Evolutionary conservation across 345 rosid genomes (phyloP).

Genomic region (Corchorus capsularis): DNA sequence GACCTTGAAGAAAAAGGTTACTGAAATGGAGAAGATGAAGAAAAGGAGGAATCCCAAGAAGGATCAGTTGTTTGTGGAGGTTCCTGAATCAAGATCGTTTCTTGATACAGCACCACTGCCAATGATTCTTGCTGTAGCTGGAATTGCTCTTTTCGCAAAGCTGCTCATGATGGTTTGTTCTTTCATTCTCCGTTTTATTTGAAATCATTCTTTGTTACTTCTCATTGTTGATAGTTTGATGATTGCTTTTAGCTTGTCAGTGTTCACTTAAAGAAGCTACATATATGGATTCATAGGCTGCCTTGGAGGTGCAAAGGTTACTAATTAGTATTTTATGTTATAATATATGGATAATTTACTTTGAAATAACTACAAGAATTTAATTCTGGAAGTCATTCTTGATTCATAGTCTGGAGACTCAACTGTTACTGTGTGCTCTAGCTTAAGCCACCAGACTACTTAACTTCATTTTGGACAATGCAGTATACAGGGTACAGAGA

Average conservation of each 20-base stretch:
- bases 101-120: conserved; percentile 83
- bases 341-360: background rate
- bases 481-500: background rate
- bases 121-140: conserved; percentile 67
- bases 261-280: background rate
- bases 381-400: background rate
- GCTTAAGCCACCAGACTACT: background rate
- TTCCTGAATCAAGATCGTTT: conserved; percentile 64
- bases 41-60: conserved; percentile 47
- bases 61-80: conserved; percentile 69
- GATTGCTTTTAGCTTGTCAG: background rate
- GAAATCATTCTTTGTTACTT: background rate
- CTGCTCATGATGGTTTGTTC: conserved; percentile 38
- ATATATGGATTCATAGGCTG: background rate
- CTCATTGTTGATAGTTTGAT: background rate
- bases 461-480: background rate
- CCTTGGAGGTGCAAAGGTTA: background rate
- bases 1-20: conserved; percentile 55
- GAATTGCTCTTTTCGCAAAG: conserved; percentile 70
- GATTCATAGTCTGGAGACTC: background rate
- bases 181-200: background rate
- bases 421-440: background rate
- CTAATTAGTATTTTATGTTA: background rate
- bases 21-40: conserved; percentile 53
- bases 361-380: background rate